Conservation (phyloP, 805 yeast species). For the Kodamaea hsintzibuensis region DNA sequence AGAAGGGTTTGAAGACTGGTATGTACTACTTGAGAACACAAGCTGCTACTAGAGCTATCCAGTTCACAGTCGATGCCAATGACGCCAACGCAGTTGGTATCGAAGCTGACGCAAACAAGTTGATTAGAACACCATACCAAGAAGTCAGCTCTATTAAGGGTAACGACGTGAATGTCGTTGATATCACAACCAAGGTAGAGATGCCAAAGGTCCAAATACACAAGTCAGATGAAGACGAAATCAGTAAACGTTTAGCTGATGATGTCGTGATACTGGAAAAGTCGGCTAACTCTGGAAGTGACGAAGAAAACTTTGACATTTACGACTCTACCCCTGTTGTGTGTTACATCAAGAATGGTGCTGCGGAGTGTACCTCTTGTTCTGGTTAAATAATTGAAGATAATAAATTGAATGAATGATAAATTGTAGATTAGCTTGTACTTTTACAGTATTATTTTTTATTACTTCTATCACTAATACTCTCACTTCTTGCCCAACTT, state of each 20-base stretch:
- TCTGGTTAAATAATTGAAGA: slow-evolving; percentile 20
- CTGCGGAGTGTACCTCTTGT: slow-evolving; percentile 24
- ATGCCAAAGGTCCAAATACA: slow-evolving; percentile 9
- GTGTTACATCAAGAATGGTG: slow-evolving; percentile 27
- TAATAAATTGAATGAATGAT: background rate
- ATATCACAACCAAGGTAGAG: slow-evolving; percentile 1
- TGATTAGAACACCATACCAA: slow-evolving; percentile 26
- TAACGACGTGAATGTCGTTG: slow-evolving; percentile 7
- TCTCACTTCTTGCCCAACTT: slow-evolving; percentile 23
- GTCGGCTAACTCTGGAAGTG: slow-evolving; percentile 7
- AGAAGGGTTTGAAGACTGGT: slow-evolving; percentile 96
- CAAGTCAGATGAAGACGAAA: slow-evolving; percentile 8
- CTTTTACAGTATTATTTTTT: background rate
- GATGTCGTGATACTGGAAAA: slow-evolving; percentile 12
- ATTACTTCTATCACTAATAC: background rate
- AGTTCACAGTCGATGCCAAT: slow-evolving; percentile 61
- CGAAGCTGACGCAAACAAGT: slow-evolving; percentile 6
- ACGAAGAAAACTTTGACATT: slow-evolving; percentile 24
- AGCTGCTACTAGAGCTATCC: slow-evolving; percentile 97
- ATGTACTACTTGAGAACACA: slow-evolving; percentile 97
- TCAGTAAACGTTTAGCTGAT: slow-evolving; percentile 10
- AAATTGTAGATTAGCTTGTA: background rate
- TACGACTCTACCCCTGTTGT: slow-evolving; percentile 36
- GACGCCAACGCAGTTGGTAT: background rate
- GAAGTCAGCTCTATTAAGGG: slow-evolving; percentile 14